phyloP scores from a whole-genome alignment of 352 stramenopile genomes.

The Globisporangium middletonii region DNA sequence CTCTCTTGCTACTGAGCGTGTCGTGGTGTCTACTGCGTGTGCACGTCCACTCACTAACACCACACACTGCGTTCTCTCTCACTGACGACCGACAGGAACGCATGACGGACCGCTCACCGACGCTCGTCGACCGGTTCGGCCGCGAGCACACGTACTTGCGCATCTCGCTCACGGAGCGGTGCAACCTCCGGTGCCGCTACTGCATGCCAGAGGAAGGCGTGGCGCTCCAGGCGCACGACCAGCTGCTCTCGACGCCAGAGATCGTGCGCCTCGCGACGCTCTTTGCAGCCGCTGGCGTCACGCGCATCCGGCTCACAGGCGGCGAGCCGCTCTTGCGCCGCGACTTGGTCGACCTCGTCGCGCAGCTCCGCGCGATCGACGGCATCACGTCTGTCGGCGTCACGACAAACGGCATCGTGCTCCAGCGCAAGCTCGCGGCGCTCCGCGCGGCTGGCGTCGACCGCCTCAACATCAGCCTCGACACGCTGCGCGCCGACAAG shows the following conservation, averaged over 20 bases:
- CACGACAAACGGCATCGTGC: conserved; percentile 95
- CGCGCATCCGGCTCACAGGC: conserved; percentile 93
- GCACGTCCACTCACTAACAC: too few relatives aligned
- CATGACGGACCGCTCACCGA: conserved; percentile 1
- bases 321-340: conserved; percentile 84
- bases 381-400: conserved; percentile 87
- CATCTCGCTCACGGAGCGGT: conserved; percentile 95
- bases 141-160: conserved; percentile 93
- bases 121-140: conserved; percentile 84
- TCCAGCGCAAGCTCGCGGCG: conserved; percentile 76
- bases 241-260: conserved; percentile 88
- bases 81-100: conserved; percentile 2
- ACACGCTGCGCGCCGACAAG: conserved; percentile 90
- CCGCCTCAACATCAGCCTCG: conserved; percentile 93
- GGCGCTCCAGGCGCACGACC: conserved; percentile 60
- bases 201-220: conserved; percentile 96
- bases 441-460: conserved; percentile 85
- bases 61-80: too few relatives aligned
- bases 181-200: conserved; percentile 96
- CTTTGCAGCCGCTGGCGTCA: conserved; percentile 89
- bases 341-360: conserved; percentile 50
- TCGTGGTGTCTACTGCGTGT: too few relatives aligned
- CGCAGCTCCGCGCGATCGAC: conserved; percentile 46
- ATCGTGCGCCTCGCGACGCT: conserved; percentile 86
- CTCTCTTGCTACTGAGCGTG: too few relatives aligned